Evolutionary conservation across 78 protist species (phyloP).

Genomic region (Dictyostelium citrinum): DNA sequence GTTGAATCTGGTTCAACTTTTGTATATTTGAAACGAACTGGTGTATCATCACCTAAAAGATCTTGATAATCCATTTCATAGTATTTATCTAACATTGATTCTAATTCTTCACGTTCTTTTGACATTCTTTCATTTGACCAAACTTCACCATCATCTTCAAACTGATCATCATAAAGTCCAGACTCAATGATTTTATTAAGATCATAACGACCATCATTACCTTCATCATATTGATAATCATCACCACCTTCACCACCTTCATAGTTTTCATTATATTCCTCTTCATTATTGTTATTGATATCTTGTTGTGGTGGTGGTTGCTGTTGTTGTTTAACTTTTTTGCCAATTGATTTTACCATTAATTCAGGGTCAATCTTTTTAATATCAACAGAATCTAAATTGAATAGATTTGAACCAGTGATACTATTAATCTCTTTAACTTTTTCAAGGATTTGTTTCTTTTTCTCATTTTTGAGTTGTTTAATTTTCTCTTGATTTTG

Average conservation of each 20-base stretch:
- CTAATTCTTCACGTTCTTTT: slow-evolving; percentile 47
- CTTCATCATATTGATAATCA: neutral
- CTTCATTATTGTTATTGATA: neutral
- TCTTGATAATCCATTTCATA: slow-evolving; percentile 81
- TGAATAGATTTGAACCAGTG: slow-evolving; percentile 51
- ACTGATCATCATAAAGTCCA: slow-evolving; percentile 31
- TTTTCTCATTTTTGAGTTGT: slow-evolving; percentile 49
- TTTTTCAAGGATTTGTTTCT: slow-evolving; percentile 69
- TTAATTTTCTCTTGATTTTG: slow-evolving; percentile 55
- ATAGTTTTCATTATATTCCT: neutral
- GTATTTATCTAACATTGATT: slow-evolving; percentile 66
- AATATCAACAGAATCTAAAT: slow-evolving; percentile 16
- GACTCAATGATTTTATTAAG: neutral
- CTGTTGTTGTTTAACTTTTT: neutral
- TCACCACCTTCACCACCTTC: neutral
- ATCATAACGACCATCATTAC: neutral
- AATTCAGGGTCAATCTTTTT: slow-evolving; percentile 54
- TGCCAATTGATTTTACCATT: slow-evolving; percentile 16
- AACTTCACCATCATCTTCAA: slow-evolving; percentile 41
- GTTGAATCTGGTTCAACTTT: slow-evolving; percentile 25
- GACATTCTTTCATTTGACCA: slow-evolving; percentile 43
- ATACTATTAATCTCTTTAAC: slow-evolving; percentile 63
- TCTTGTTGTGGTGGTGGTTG: neutral
- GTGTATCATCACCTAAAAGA: slow-evolving; percentile 68
- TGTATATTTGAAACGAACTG: slow-evolving; percentile 60